phyloP scores from a whole-genome alignment of 441 rosid species.

The Aleurites moluccanus region DNA sequence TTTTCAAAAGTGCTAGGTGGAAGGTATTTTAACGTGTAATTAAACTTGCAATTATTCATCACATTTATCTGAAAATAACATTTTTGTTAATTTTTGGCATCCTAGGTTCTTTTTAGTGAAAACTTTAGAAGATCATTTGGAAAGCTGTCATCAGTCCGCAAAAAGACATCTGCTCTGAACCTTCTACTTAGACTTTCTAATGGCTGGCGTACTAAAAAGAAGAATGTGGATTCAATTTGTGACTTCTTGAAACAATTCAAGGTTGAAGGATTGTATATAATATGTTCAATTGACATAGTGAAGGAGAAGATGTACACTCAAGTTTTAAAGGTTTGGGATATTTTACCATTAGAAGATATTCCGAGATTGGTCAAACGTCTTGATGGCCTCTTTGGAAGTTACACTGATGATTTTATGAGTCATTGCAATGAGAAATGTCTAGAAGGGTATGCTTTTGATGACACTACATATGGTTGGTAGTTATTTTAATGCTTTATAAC shows the following conservation, averaged over 20 bases:
- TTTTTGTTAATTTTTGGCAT: background rate
- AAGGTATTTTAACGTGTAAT: constrained; percentile 30
- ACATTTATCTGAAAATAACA: background rate
- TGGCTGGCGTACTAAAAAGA: constrained; percentile 52
- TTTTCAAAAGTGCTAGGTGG: constrained; percentile 44
- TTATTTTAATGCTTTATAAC: too few relatives aligned
- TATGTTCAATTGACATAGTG: constrained; percentile 40
- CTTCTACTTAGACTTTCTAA: constrained; percentile 35
- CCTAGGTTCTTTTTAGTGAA: constrained; percentile 45
- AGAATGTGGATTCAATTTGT: constrained; percentile 25
- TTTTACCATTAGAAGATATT: constrained; percentile 34
- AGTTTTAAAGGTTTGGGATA: constrained; percentile 52
- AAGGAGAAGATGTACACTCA: constrained; percentile 34
- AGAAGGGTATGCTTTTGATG: constrained; percentile 46
- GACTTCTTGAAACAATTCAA: constrained; percentile 40
- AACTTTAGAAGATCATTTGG: constrained; percentile 42
- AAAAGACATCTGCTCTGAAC: constrained; percentile 28
- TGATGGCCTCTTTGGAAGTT: constrained; percentile 30
- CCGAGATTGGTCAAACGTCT: constrained; percentile 32
- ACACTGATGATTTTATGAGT: constrained; percentile 38
- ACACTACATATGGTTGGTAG: too few relatives aligned
- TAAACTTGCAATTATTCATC: background rate
- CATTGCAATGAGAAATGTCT: constrained; percentile 43
- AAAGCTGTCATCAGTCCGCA: constrained; percentile 27
- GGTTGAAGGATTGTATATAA: constrained; percentile 29